phyloP scores from a whole-genome alignment of 2,329 filamentous ascomycete genomes.

The Aulographum hederae region DNA sequence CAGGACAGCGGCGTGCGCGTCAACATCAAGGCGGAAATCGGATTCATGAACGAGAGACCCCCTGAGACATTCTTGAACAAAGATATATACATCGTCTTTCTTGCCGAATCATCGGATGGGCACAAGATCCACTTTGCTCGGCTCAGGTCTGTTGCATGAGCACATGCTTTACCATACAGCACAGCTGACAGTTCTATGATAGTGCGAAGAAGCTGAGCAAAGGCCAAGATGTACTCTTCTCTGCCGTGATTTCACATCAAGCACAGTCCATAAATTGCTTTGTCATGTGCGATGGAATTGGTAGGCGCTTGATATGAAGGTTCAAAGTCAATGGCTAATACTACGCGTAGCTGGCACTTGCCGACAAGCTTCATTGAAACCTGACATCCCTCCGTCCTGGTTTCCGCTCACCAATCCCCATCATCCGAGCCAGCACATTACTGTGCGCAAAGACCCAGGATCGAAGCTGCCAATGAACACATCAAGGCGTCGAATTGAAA shows the following conservation, averaged over 20 bases:
- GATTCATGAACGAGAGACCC: slow-evolving; percentile 49
- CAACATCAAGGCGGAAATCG: slow-evolving; percentile 46
- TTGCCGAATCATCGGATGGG: slow-evolving; percentile 55
- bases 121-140: slow-evolving; percentile 49
- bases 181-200: slow-evolving; percentile 18
- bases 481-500: slow-evolving; percentile 13
- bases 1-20: slow-evolving; percentile 32
- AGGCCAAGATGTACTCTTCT: slow-evolving; percentile 41
- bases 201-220: slow-evolving; percentile 48
- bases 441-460: slow-evolving; percentile 5
- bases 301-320: slow-evolving; percentile 15
- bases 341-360: slow-evolving; percentile 32
- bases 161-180: background rate
- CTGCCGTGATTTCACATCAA: slow-evolving; percentile 32
- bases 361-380: slow-evolving; percentile 32
- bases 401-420: slow-evolving; percentile 23
- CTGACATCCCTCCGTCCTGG: slow-evolving; percentile 25
- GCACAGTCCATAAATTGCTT: slow-evolving; percentile 46
- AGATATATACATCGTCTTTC: slow-evolving; percentile 51
- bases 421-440: slow-evolving; percentile 2
- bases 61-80: slow-evolving; percentile 45
- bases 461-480: slow-evolving; percentile 7
- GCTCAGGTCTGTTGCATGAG: slow-evolving; percentile 28
- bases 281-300: slow-evolving; percentile 74
- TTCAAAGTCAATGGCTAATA: slow-evolving; percentile 4